Base-by-base conservation (phyloP, 768 basidiomycete genomes). In the Infundibulicybe gibba region DNA sequence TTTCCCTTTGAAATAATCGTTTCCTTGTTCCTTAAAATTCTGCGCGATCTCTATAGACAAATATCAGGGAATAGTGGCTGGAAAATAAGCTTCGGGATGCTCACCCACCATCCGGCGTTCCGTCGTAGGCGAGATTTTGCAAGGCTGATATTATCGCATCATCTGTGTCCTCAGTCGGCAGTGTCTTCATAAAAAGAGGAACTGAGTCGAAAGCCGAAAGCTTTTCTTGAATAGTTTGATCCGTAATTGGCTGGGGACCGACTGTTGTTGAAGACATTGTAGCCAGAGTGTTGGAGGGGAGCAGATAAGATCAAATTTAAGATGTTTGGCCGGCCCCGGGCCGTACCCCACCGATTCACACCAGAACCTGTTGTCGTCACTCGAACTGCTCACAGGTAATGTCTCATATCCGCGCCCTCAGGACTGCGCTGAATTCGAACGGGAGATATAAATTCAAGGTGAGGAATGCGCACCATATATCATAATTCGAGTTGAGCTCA, bases 11-110 rank as follows among this genome's bases (percentile, higher is more conserved):
- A 89, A 95, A 58, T 95, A 91, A 46, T 94, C 93, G 61, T 97
- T 98, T 4, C 94, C 97, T 61, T 95, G 91, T 44, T 91, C 83
- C 64, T 97, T 97, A 68, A 97, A 97, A 59, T 89, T 94, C 50
- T 81, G 76, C 1, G 95, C 92, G 53, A 92, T 73, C 63, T 98
- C 97, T 95, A 52, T 20, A 35, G 0, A 19, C 49, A 32, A 17
- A 45, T 17, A 37, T 46, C 31, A 45, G 34, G 43, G 38, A 41
- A 44, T 14, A 38, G 30, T 40, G 25, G 33, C 17, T 17, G 31
- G 17, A 40, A 44, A 15, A 41, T 11, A 34, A 42, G 35, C 17
- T 35, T 16, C 25, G 9, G 17, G 44, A n/a, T 47, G 55, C 61
- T 64, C 57, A 80, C 90, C 59, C 61, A 97, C 95, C 94, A 71